Evolutionary conservation across 108 stramenopile genomes (phyloP).

Genomic region (Fragilariopsis cylindrus): DNA sequence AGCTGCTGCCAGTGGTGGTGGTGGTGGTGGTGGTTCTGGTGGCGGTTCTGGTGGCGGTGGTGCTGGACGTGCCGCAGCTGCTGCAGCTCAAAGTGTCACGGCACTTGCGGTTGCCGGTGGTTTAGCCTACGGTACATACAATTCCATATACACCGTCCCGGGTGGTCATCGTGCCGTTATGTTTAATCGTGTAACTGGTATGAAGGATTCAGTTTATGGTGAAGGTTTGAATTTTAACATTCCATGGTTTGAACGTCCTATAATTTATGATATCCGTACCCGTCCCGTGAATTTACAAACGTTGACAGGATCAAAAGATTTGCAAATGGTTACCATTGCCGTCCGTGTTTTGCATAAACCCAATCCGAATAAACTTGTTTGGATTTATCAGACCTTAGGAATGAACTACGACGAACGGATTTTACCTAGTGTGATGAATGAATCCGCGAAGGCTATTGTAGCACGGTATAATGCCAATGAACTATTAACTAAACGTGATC

Average conservation of each 20-base stretch:
- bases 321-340: constrained; percentile 99
- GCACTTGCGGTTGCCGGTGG: constrained; percentile 76
- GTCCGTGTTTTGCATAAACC: constrained; percentile 99
- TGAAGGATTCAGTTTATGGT: constrained; percentile 84
- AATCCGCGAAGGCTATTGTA: constrained; percentile 99
- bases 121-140: constrained; percentile 91
- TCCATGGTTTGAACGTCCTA: constrained; percentile 98
- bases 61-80: constrained; percentile 71
- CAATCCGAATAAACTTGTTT: constrained; percentile 82
- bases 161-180: constrained; percentile 98
- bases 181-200: constrained; percentile 94
- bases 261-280: constrained; percentile 96
- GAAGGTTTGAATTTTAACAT: constrained; percentile 98
- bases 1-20: constrained; percentile 42
- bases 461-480: constrained; percentile 99
- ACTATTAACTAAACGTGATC: constrained; percentile 98
- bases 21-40: constrained; percentile 61
- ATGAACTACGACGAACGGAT: constrained; percentile 98
- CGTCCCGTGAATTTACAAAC: constrained; percentile 95
- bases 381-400: constrained; percentile 95
- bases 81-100: constrained; percentile 69
- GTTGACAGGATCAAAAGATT: constrained; percentile 95
- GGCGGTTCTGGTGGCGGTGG: constrained; percentile 42
- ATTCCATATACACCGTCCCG: constrained; percentile 92
- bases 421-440: constrained; percentile 99